Conservation (phyloP, 306 rosid species). For the Citrullus colocynthis region DNA sequence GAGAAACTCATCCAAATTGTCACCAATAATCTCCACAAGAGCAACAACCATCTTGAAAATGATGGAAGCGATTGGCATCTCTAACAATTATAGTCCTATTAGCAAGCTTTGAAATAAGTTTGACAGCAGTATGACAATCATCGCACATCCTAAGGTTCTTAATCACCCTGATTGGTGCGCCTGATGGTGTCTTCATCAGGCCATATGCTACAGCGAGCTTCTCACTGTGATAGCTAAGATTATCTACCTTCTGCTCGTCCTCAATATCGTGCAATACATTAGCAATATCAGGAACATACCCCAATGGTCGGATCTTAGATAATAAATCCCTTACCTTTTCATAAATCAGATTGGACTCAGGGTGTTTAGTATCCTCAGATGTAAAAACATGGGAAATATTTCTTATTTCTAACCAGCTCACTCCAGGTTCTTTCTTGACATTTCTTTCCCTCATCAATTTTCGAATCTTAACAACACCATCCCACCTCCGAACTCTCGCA, state of each 20-base stretch:
- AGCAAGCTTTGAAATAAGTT: constrained; percentile 15
- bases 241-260: constrained; percentile 7
- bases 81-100: constrained; percentile 16
- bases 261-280: constrained; percentile 9
- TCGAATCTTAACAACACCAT: constrained; percentile 7
- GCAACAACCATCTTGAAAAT: constrained; percentile 17
- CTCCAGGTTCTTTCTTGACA: constrained; percentile 15
- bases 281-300: constrained; percentile 16
- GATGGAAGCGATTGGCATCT: constrained; percentile 21
- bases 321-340: constrained; percentile 5
- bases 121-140: constrained; percentile 22
- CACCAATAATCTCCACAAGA: constrained; percentile 22
- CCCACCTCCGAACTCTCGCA: constrained; percentile 14
- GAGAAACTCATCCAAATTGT: background rate
- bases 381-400: constrained; percentile 9
- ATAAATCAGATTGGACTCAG: constrained; percentile 5
- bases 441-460: constrained; percentile 14
- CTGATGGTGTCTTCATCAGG: constrained; percentile 15
- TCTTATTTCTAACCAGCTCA: constrained; percentile 15
- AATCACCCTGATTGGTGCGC: constrained; percentile 14
- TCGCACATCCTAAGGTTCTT: constrained; percentile 21
- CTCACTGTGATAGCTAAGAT: constrained; percentile 22
- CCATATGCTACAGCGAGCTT: constrained; percentile 23
- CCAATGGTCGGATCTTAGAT: constrained; percentile 1
- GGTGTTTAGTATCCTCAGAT: constrained; percentile 13